A percentile compares a stretch with the other conserved stretches of the same genome.
phyloP scores from a whole-genome alignment of 208 protist genomes.

The Leishmania braziliensis region DNA sequence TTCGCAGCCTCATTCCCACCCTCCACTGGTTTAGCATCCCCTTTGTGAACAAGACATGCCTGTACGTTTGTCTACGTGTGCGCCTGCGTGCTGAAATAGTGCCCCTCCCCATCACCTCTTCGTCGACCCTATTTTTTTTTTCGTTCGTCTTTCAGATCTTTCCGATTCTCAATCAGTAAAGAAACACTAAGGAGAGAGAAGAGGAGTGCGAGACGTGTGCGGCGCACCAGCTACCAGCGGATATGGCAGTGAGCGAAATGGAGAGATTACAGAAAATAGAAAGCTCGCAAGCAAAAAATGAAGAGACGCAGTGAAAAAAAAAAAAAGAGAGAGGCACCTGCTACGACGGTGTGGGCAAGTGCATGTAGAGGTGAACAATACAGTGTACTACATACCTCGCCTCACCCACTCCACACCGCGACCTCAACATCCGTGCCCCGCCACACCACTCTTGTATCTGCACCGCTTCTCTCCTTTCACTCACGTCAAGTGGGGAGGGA shows the following conservation, averaged over 20 bases:
- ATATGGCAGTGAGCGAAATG: not conserved
- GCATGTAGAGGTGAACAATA: not conserved
- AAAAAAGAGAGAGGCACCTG: not conserved
- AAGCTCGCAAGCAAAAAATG: not conserved
- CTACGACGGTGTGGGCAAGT: too few species aligned
- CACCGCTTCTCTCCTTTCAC: not conserved
- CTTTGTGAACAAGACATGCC: not conserved
- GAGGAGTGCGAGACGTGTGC: not conserved
- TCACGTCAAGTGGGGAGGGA: not conserved
- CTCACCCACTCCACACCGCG: not conserved
- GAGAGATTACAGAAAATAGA: not conserved
- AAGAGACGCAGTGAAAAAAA: not conserved
- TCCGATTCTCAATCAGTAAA: not conserved
- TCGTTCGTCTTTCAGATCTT: not conserved
- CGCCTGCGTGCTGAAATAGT: not conserved
- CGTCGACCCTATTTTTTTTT: not conserved
- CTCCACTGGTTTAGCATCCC: not conserved
- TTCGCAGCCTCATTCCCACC: too few species aligned
- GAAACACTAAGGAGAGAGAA: not conserved
- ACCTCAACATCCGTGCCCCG: not conserved
- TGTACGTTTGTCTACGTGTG: not conserved
- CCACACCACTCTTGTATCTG: not conserved
- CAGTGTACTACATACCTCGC: not conserved
- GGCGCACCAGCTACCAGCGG: not conserved
- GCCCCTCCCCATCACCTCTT: not conserved